phyloP scores from a whole-genome alignment of 1,284 basidiomycete species.

The Volvariella volvacea region DNA sequence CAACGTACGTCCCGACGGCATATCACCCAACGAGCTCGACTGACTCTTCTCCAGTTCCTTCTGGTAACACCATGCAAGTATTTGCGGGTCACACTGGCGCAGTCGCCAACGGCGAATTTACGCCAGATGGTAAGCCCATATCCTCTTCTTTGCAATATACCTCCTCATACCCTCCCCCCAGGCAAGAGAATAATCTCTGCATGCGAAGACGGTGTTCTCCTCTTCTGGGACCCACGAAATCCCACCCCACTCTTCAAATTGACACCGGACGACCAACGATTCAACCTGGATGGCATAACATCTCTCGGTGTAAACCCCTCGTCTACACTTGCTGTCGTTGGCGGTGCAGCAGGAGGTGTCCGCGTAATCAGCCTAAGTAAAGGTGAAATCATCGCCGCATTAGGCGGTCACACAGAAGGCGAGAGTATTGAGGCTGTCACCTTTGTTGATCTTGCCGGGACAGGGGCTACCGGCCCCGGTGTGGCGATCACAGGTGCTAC shows the following conservation, averaged over 20 bases:
- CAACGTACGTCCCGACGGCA: conserved; percentile 53
- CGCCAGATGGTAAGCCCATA: conserved; percentile 66
- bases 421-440: conserved; percentile 88
- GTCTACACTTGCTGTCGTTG: conserved; percentile 84
- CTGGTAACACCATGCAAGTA: conserved; percentile 92
- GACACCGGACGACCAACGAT: conserved; percentile 65
- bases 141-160: conserved; percentile 1
- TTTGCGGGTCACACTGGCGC: conserved; percentile 87
- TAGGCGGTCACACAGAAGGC: conserved; percentile 82
- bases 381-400: conserved; percentile 75
- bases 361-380: conserved; percentile 83
- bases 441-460: conserved; percentile 76
- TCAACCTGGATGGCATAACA: conserved; percentile 78
- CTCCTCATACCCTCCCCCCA: conserved; percentile 17
- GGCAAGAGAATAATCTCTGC: conserved; percentile 88
- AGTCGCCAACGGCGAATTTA: conserved; percentile 87
- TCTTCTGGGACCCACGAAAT: conserved; percentile 89
- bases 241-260: conserved; percentile 80
- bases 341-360: conserved; percentile 78
- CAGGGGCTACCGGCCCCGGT: conserved; percentile 43
- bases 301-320: conserved; percentile 80
- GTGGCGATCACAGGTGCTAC: conserved; percentile 86
- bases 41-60: conserved; percentile 64
- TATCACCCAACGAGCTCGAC: conserved; percentile 3
- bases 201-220: conserved; percentile 77